A percentile compares a stretch with the other conserved stretches of the same genome.
Evolutionary conservation across 1,284 basidiomycete genomes (phyloP).

Genomic region (Athelia sp.): DNA sequence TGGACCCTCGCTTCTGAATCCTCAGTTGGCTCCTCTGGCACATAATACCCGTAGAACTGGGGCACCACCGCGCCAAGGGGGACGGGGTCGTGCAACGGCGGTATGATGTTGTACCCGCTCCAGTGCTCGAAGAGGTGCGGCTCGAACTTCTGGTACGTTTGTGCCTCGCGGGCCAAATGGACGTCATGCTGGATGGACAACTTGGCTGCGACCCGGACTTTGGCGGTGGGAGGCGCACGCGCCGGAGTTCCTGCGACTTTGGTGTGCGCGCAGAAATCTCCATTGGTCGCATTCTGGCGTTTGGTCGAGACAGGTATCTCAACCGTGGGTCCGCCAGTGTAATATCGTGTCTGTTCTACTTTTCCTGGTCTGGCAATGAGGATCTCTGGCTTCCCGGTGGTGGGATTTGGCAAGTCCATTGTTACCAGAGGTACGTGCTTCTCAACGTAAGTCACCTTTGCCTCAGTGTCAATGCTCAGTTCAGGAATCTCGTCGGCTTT

Average conservation of each 20-base stretch:
- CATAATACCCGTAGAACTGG: constrained; percentile 35
- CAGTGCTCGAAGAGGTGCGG: constrained; percentile 27
- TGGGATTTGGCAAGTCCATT: too few species aligned
- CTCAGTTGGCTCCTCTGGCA: constrained; percentile 8
- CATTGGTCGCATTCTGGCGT: not conserved
- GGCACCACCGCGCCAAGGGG: constrained; percentile 31
- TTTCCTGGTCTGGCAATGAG: not conserved
- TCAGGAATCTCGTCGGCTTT: too few species aligned
- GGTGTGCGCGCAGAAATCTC: not conserved
- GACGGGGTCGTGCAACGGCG: constrained; percentile 20
- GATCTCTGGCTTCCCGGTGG: too few species aligned
- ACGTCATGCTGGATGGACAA: not conserved
- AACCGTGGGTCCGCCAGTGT: not conserved
- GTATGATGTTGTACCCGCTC: constrained; percentile 25
- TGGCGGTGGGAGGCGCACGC: not conserved
- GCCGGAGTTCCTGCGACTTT: not conserved
- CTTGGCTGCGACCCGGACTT: not conserved
- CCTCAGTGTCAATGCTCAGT: too few species aligned
- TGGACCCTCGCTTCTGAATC: not conserved
- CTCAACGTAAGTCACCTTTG: too few species aligned
- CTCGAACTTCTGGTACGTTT: constrained; percentile 24
- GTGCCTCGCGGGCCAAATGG: constrained; percentile 17
- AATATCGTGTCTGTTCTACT: not conserved
- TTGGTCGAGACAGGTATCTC: not conserved
- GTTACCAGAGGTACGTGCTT: too few species aligned